phyloP scores from a whole-genome alignment of 225 moss, liverwort and hornwort genomes.

The Antitrichia curtipendula region DNA sequence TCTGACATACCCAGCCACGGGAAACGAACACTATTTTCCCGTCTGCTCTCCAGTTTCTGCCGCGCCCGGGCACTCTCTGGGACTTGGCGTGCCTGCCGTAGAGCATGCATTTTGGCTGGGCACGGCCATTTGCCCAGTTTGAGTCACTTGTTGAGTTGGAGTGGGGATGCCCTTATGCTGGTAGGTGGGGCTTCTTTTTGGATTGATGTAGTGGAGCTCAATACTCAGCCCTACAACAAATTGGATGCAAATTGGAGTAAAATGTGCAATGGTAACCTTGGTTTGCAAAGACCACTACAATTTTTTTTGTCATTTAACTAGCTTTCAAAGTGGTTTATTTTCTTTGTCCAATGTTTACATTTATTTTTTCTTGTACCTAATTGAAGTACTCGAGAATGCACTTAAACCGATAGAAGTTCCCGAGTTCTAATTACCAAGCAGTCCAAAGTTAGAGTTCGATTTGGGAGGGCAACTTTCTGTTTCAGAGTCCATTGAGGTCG shows the following conservation, averaged over 20 bases:
- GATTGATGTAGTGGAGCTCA: accelerated
- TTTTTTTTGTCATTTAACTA: not conserved
- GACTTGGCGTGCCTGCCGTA: too few relatives aligned
- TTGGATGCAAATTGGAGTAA: not conserved
- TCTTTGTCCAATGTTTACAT: not conserved
- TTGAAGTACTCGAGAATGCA: not conserved
- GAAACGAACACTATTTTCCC: too few relatives aligned
- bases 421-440: not conserved
- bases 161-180: too few relatives aligned
- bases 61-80: too few relatives aligned
- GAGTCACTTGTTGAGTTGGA: too few relatives aligned
- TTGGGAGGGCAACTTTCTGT: not conserved
- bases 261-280: not conserved
- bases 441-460: not conserved
- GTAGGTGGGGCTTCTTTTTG: not conserved
- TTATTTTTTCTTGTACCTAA: not conserved
- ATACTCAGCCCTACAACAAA: not conserved
- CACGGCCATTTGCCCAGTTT: too few relatives aligned
- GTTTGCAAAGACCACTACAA: not conserved
- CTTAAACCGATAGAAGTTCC: not conserved
- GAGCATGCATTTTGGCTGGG: too few relatives aligned
- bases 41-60: too few relatives aligned
- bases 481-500: too few relatives aligned
- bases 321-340: not conserved
- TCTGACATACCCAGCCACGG: too few relatives aligned